Percentiles rank a stretch among this genome's conserved stretches.
These are phyloP conservation scores for Globisporangium viniferum DNA, from an alignment of 352 stramenopile species.

Conservation along the genomic window DNA sequence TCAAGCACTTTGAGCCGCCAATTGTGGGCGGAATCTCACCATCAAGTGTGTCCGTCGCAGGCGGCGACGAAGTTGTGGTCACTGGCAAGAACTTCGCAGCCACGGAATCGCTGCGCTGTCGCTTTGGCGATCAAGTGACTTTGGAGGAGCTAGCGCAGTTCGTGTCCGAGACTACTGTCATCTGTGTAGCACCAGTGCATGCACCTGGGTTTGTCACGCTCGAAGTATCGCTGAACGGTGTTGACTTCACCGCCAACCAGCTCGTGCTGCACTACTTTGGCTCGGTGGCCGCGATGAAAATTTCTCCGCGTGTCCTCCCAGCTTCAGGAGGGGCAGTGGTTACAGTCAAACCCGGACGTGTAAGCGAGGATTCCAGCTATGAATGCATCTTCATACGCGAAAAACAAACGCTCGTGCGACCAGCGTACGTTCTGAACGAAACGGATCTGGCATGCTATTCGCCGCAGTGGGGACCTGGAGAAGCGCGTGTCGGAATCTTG, in stretches of 20 bases:
- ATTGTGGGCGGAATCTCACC: constrained; percentile 24
- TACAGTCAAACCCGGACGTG: constrained; percentile 18
- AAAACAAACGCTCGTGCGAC: constrained; percentile 12
- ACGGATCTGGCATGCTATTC: constrained; percentile 26
- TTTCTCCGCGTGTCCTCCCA: constrained; percentile 25
- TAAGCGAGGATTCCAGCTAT: constrained; percentile 11
- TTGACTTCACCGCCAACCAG: constrained; percentile 36
- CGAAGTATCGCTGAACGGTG: constrained; percentile 43
- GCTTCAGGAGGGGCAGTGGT: constrained; percentile 29
- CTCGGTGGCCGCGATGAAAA: constrained; percentile 18
- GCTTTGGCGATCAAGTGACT: constrained; percentile 30
- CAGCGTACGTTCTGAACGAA: constrained; percentile 24
- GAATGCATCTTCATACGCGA: constrained; percentile 36
- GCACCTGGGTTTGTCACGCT: constrained; percentile 27
- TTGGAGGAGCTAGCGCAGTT: constrained; percentile 10
- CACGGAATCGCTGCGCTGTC: constrained; percentile 23
- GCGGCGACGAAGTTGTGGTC: constrained; percentile 30
- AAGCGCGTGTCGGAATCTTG: constrained; percentile 24
- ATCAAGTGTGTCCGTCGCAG: constrained; percentile 13
- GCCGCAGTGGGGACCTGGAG: constrained; percentile 26
- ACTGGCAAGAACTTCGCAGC: constrained; percentile 31
- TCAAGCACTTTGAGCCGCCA: constrained; percentile 24
- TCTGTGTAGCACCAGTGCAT: constrained; percentile 25
- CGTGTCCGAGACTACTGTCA: constrained; percentile 28
- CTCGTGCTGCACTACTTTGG: constrained; percentile 34